phyloP scores from a whole-genome alignment of 768 basidiomycete species.

The Nidularia sp. region DNA sequence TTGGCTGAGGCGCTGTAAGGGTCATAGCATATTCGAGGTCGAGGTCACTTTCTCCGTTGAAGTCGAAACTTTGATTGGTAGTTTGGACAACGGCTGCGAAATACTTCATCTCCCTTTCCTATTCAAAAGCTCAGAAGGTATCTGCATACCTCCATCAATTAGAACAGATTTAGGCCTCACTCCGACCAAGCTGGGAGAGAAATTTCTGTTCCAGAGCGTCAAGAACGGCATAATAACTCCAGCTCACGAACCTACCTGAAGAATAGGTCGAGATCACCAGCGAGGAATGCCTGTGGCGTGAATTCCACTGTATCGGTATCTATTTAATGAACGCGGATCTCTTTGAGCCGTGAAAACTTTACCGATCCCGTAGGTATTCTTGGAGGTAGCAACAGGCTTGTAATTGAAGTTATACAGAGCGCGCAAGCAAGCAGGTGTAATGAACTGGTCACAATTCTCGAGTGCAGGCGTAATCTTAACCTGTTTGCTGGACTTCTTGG shows the following conservation, averaged over 20 bases:
- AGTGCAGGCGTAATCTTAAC: conserved; percentile 13
- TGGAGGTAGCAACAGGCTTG: conserved; percentile 21
- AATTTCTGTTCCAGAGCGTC: conserved; percentile 18
- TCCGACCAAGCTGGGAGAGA: conserved; percentile 31
- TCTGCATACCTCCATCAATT: conserved; percentile 26
- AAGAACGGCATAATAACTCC: not conserved
- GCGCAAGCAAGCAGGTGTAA: conserved; percentile 35
- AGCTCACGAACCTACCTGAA: conserved; percentile 10
- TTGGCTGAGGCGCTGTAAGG: conserved; percentile 30
- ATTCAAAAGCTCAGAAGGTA: not conserved
- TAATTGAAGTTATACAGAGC: conserved; percentile 33
- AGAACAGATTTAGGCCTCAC: conserved; percentile 27
- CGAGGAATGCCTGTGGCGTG: conserved; percentile 43
- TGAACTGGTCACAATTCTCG: conserved; percentile 22
- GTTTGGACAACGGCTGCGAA: conserved; percentile 40
- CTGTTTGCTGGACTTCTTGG: conserved; percentile 11
- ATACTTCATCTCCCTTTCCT: not conserved
- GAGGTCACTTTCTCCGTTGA: conserved; percentile 55
- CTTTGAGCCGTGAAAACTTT: not conserved
- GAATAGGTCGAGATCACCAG: conserved; percentile 43
- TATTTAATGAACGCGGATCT: not conserved
- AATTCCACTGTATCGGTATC: conserved; percentile 36
- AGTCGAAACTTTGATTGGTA: conserved; percentile 28
- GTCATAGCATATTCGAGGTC: conserved; percentile 56
- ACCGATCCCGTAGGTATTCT: conserved; percentile 38